phyloP scores from a whole-genome alignment of 78 protist species.

The Diacronema lutheri region DNA sequence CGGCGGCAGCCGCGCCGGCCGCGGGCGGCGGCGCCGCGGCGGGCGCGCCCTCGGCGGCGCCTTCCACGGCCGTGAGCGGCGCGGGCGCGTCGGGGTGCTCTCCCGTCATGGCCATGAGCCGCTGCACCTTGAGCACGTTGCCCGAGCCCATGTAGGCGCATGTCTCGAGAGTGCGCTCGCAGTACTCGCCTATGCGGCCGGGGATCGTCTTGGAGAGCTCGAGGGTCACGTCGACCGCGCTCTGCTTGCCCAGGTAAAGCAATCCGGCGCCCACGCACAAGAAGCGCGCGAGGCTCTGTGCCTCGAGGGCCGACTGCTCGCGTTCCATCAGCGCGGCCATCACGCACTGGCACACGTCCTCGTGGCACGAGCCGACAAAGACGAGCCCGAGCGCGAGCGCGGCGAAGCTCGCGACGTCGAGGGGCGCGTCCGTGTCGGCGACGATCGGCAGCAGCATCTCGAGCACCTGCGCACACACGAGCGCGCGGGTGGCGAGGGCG shows the following conservation, averaged over 20 bases:
- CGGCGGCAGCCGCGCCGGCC: neutral
- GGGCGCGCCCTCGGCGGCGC: constrained; percentile 12
- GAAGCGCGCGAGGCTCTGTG: constrained; percentile 47
- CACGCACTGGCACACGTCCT: constrained; percentile 21
- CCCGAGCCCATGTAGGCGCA: constrained; percentile 98
- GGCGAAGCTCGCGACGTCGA: constrained; percentile 79
- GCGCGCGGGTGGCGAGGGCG: too few species aligned
- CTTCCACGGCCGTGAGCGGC: too few species aligned
- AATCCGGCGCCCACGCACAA: constrained; percentile 76
- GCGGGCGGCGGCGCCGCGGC: neutral
- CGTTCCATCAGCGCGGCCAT: constrained; percentile 29
- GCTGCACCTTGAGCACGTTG: constrained; percentile 92
- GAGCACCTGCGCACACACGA: neutral
- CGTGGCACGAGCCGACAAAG: constrained; percentile 83
- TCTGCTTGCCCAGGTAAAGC: constrained; percentile 69
- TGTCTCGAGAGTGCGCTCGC: constrained; percentile 57
- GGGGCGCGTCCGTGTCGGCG: constrained; percentile 49
- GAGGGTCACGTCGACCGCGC: constrained; percentile 71
- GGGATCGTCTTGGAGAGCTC: constrained; percentile 73
- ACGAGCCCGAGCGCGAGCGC: constrained; percentile 85
- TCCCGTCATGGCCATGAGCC: constrained; percentile 66
- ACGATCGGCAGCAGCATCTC: constrained; percentile 46
- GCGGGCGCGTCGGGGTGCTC: constrained; percentile 69
- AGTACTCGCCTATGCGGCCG: constrained; percentile 34
- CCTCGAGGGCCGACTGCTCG: neutral